These are phyloP conservation scores for Skeletonema costatum DNA, from an alignment of 108 stramenopile species.

Conservation along the genomic window DNA sequence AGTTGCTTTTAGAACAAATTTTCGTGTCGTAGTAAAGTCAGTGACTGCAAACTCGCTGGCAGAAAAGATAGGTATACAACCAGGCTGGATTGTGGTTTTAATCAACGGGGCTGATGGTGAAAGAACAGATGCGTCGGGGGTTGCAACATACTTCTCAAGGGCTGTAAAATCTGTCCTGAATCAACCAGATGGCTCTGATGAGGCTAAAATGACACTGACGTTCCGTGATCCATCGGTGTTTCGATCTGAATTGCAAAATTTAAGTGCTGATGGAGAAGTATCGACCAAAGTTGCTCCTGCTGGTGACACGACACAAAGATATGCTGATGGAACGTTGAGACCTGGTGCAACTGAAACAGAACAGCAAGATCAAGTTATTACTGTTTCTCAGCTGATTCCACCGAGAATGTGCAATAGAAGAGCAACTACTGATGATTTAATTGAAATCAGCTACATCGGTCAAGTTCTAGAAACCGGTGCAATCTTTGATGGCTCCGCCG, in stretches of 20 bases:
- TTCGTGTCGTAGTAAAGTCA: conserved; percentile 76
- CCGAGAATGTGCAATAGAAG: conserved; percentile 75
- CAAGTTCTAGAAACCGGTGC: conserved; percentile 69
- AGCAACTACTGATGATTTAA: conserved; percentile 62
- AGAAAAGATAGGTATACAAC: conserved; percentile 58
- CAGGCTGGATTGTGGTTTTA: conserved; percentile 67
- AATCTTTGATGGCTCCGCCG: conserved; percentile 81
- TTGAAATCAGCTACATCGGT: conserved; percentile 84
- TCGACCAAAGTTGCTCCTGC: conserved; percentile 80
- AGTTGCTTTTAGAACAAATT: conserved; percentile 73
- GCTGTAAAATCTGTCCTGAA: conserved; percentile 41
- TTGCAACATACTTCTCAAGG: conserved; percentile 62
- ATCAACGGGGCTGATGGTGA: conserved; percentile 62
- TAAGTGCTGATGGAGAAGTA: conserved; percentile 33
- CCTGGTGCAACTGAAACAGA: conserved; percentile 43
- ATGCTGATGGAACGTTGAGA: conserved; percentile 61
- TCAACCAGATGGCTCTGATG: conserved; percentile 1
- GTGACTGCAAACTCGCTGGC: conserved; percentile 69
- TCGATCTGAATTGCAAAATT: conserved; percentile 44
- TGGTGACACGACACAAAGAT: conserved; percentile 78
- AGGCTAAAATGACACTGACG: conserved; percentile 43
- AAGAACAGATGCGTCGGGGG: conserved; percentile 72
- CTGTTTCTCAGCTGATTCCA: conserved; percentile 71
- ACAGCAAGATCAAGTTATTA: conserved; percentile 74
- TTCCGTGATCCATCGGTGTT: conserved; percentile 78